phyloP scores from a whole-genome alignment of 2,329 filamentous ascomycete genomes.

The Cladosporium velox region DNA sequence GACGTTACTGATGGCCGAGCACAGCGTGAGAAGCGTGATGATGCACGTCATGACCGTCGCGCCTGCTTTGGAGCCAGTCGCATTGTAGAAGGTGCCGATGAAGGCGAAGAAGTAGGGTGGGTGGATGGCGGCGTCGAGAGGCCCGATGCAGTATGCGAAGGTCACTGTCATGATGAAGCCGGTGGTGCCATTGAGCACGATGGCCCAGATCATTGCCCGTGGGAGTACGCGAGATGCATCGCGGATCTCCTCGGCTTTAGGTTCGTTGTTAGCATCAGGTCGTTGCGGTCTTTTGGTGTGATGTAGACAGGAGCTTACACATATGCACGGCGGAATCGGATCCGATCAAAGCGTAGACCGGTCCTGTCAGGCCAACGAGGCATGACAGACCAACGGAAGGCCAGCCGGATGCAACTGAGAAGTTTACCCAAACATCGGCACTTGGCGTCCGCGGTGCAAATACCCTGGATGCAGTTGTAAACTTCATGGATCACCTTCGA shows the following conservation, averaged over 20 bases:
- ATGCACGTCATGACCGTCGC: constrained; percentile 38
- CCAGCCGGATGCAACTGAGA: constrained; percentile 46
- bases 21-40: constrained; percentile 37
- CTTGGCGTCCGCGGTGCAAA: constrained; percentile 26
- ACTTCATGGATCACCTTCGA: constrained; percentile 47
- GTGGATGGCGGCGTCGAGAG: constrained; percentile 32
- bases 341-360: constrained; percentile 35
- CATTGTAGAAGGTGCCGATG: constrained; percentile 40
- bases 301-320: constrained; percentile 12
- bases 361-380: constrained; percentile 46
- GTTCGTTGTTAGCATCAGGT: not conserved
- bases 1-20: constrained; percentile 38
- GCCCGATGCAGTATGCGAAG: constrained; percentile 39
- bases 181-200: constrained; percentile 26
- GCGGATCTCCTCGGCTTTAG: constrained; percentile 30
- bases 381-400: constrained; percentile 46
- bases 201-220: constrained; percentile 26
- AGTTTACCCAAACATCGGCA: constrained; percentile 32
- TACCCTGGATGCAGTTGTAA: constrained; percentile 42
- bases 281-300: not conserved
- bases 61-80: constrained; percentile 36
- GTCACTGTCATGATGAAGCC: constrained; percentile 33
- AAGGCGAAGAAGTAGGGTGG: constrained; percentile 33
- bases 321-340: constrained; percentile 33
- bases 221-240: constrained; percentile 31